Evolutionary conservation across 176 grass and related monocot genomes (phyloP).

Genomic region (Oryza nivara): DNA sequence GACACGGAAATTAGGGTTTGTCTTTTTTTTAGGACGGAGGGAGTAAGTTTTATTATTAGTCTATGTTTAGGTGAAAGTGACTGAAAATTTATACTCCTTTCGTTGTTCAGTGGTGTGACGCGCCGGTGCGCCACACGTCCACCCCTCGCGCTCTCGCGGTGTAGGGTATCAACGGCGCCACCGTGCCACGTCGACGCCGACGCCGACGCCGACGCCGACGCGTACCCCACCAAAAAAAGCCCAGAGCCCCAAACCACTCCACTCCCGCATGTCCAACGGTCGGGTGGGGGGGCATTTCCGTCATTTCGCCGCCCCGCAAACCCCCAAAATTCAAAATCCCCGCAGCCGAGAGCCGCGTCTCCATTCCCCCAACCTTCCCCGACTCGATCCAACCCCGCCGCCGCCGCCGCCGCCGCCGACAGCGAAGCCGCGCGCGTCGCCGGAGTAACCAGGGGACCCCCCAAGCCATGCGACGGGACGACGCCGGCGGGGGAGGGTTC

Average conservation of each 20-base stretch:
- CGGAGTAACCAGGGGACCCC: background rate
- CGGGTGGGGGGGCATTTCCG: constrained; percentile 55
- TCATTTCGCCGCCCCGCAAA: constrained; percentile 13
- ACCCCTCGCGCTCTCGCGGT: background rate
- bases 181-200: background rate
- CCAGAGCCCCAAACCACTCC: constrained; percentile 33
- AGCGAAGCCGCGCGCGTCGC: background rate
- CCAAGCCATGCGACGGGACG: constrained; percentile 60
- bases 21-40: no score
- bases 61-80: no score
- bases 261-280: constrained; percentile 58
- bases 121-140: background rate
- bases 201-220: constrained; percentile 16
- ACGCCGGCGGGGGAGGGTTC: constrained; percentile 49
- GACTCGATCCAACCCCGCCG: constrained; percentile 44
- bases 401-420: background rate
- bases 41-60: no score
- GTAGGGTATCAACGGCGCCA: constrained; percentile 26
- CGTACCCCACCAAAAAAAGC: background rate
- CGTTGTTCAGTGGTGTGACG: no score
- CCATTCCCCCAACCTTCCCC: constrained; percentile 32
- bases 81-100: no score
- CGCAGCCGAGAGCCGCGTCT: constrained; percentile 37
- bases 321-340: constrained; percentile 56
- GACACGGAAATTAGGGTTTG: no score